phyloP scores from a whole-genome alignment of 768 basidiomycete genomes.

The Wakefieldia striispora region DNA sequence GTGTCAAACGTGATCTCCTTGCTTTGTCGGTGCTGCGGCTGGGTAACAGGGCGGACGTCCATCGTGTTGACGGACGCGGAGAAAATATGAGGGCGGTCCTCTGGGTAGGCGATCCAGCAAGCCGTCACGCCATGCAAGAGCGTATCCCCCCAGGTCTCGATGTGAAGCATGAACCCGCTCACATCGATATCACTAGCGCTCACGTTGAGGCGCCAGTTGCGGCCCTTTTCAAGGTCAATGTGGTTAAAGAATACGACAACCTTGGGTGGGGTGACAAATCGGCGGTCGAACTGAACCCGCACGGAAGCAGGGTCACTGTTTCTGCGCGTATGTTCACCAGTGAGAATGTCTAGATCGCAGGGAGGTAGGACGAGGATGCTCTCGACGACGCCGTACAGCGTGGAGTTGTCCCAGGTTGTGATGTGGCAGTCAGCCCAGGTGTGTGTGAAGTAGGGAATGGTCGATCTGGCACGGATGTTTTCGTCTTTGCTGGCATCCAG shows the following conservation, averaged over 20 bases:
- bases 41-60: not conserved
- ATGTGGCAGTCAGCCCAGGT: slow-evolving; percentile 9
- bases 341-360: slow-evolving; percentile 13
- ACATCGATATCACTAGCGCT: slow-evolving; percentile 9
- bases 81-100: slow-evolving; percentile 19
- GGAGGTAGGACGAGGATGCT: slow-evolving; percentile 7
- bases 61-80: slow-evolving; percentile 12
- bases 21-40: slow-evolving; percentile 4
- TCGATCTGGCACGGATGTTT: slow-evolving; percentile 14
- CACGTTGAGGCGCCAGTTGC: slow-evolving; percentile 7
- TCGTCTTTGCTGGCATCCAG: slow-evolving; percentile 6
- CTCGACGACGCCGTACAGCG: not conserved
- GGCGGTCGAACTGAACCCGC: slow-evolving; percentile 11
- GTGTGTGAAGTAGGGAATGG: slow-evolving; percentile 1
- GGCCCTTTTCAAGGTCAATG: slow-evolving; percentile 7
- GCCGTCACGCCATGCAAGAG: not conserved
- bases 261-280: slow-evolving; percentile 14
- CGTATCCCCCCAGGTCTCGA: slow-evolving; percentile 11
- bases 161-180: slow-evolving; percentile 14
- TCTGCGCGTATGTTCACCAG: slow-evolving; percentile 7
- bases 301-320: not conserved
- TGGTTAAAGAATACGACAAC: slow-evolving; percentile 15
- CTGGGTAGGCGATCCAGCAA: slow-evolving; percentile 21
- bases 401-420: not conserved
- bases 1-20: slow-evolving; percentile 5